Percentiles rank a stretch among this genome's conserved stretches.
Conservation (phyloP, 1,284 basidiomycete species). For the Xerocomus subilludens region DNA sequence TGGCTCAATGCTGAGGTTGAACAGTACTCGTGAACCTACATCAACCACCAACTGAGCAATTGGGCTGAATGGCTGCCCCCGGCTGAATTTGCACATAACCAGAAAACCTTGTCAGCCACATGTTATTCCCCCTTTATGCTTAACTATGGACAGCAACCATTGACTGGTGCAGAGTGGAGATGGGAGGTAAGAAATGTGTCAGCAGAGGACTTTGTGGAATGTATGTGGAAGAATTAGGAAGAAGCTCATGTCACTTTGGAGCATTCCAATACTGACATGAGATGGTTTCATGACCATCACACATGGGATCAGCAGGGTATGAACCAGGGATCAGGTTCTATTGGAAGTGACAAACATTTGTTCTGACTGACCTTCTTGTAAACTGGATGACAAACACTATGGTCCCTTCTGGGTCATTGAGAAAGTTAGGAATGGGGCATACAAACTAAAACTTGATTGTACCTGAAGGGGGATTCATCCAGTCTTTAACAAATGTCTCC, state of each 20-base stretch:
- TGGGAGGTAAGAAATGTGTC: neutral
- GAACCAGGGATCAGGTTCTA: neutral
- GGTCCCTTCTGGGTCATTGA: neutral
- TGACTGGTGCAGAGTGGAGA: no score
- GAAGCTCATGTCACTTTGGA: neutral
- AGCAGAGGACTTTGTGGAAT: neutral
- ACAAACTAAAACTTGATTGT: neutral
- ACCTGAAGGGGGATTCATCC: neutral
- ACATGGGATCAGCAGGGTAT: neutral
- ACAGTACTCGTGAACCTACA: constrained; percentile 46
- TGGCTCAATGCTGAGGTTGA: constrained; percentile 55
- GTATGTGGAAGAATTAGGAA: neutral
- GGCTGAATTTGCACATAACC: constrained; percentile 50
- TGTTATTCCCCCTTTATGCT: neutral
- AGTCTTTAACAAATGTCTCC: neutral
- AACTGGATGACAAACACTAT: neutral
- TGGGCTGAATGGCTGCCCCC: constrained; percentile 54
- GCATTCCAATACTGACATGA: neutral
- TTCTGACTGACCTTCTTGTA: neutral
- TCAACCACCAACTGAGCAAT: constrained; percentile 53
- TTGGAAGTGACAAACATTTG: neutral
- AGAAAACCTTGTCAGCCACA: neutral
- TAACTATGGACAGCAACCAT: neutral
- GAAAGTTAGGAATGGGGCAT: neutral
- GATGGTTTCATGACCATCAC: neutral